These are phyloP conservation scores for Annulohypoxylon nitens DNA, from an alignment of 495 filamentous ascomycete species.

Conservation along the genomic window DNA sequence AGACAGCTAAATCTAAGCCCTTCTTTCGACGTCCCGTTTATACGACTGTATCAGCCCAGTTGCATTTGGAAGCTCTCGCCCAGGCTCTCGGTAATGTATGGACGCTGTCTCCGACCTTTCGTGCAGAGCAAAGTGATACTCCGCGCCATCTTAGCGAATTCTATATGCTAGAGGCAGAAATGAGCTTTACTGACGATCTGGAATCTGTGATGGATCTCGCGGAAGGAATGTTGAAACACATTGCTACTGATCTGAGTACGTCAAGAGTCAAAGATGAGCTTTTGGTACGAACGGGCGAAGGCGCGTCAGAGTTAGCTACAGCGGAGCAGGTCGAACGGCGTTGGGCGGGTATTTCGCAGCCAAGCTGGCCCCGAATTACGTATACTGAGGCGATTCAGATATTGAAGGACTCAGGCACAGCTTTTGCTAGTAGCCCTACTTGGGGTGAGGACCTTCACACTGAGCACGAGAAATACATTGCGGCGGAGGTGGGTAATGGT, in stretches of 20 bases:
- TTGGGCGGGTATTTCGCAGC: constrained; percentile 74
- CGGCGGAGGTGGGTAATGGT: constrained; percentile 70
- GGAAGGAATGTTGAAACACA: constrained; percentile 78
- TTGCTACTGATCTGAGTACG: constrained; percentile 67
- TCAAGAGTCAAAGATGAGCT: constrained; percentile 74
- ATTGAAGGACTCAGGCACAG: constrained; percentile 71
- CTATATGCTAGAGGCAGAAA: constrained; percentile 97
- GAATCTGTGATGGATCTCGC: constrained; percentile 78
- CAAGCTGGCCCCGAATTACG: constrained; percentile 84
- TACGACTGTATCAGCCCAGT: constrained; percentile 92
- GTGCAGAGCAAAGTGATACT: constrained; percentile 95
- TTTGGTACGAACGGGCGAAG: constrained; percentile 48
- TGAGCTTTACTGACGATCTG: constrained; percentile 79
- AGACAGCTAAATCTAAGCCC: constrained; percentile 50
- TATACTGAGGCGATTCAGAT: constrained; percentile 81
- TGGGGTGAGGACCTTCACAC: constrained; percentile 85
- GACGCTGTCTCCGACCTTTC: constrained; percentile 93
- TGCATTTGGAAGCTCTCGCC: constrained; percentile 93
- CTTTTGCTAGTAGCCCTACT: constrained; percentile 74
- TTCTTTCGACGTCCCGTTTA: constrained; percentile 96
- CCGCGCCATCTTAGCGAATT: constrained; percentile 96
- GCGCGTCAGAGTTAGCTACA: constrained; percentile 52
- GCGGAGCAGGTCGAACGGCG: constrained; percentile 69
- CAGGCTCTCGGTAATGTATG: constrained; percentile 91
- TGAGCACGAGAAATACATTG: constrained; percentile 94